Evolutionary conservation across 2,329 filamentous ascomycete species (phyloP), one percentile per base, ranked within the genome.

Genomic region (Botrytis aclada): DNA sequence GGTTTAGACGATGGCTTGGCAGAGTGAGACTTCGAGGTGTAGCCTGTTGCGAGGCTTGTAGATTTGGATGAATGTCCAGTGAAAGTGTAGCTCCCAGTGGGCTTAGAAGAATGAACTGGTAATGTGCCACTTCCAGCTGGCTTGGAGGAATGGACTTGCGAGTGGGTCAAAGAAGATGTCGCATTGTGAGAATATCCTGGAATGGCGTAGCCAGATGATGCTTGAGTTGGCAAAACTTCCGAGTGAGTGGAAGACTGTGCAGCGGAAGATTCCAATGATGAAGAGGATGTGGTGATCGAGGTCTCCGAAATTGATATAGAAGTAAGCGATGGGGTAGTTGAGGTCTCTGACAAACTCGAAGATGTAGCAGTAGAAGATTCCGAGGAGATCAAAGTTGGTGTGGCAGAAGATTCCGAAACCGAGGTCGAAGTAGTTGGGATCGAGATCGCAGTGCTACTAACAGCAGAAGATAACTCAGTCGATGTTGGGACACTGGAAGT

Each of bases 191-290:
- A 67, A 22, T 56, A 41, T 41, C 25, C 47, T 32, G 65, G 47
- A 56, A 67, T 18, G 22, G 18, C 41, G 39, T 67, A 67, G n/a
- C 47, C 47, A 56, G 65, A 56, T 41, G 65, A 67, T 41, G 47
- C 25, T 10, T 39, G 34, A 41, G 65, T 56, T 32, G 25, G n/a
- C 9, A 37, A 56, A 22, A 9, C 12, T 16, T 43, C 60, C 34
- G 67, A 62, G 3, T 1, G 10, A 45, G 20, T 62, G 8, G 29
- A 62, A 41, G 56, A 72, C 25, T 34, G 32, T 18, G 56, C 37
- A 54, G 54, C 51, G 12, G 51, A 34, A 25, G 54, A 63, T 34
- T 22, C 58, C 43, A 29, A 43, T n/a, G 41, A 41, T 51, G 64
- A 67, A 62, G 29, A 63, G 61, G 71, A 70, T 41, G 34, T 34